Conservation (phyloP, 2,329 filamentous ascomycete species). For the Fusarium buxicola region DNA sequence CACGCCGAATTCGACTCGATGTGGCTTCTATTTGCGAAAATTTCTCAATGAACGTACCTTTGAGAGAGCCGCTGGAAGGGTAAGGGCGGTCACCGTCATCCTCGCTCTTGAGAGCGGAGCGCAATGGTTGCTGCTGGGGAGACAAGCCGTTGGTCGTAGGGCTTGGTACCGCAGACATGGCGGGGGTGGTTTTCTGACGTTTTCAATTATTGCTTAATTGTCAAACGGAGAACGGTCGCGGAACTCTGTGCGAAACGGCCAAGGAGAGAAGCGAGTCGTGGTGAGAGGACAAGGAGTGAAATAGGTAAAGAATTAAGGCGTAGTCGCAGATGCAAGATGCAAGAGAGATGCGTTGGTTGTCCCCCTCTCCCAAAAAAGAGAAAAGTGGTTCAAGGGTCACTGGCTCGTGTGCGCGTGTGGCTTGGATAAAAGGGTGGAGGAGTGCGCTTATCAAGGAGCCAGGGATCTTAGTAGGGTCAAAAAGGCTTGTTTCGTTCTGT, state of each 20-base stretch:
- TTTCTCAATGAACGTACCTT: slow-evolving; percentile 54
- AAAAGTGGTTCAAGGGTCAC: slow-evolving; percentile 37
- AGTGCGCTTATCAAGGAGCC: slow-evolving; percentile 39
- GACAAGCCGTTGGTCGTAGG: slow-evolving; percentile 38
- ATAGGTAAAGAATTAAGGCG: slow-evolving; percentile 35
- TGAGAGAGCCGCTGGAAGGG: slow-evolving; percentile 53
- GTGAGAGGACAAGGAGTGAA: slow-evolving; percentile 26
- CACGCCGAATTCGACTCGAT: not conserved
- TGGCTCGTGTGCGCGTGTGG: slow-evolving; percentile 23
- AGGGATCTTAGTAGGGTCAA: slow-evolving; percentile 33
- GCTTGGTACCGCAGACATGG: slow-evolving; percentile 46
- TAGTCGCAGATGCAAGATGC: slow-evolving; percentile 42
- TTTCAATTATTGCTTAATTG: not conserved
- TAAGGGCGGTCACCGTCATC: slow-evolving; percentile 54
- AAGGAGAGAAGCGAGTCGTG: slow-evolving; percentile 16
- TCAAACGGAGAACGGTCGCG: not conserved
- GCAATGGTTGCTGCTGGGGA: slow-evolving; percentile 49
- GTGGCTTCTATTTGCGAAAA: not conserved
- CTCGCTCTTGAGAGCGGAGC: slow-evolving; percentile 59
- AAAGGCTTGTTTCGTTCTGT: slow-evolving; percentile 35
- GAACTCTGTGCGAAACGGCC: not conserved
- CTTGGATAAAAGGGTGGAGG: slow-evolving; percentile 21
- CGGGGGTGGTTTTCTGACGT: slow-evolving; percentile 14
- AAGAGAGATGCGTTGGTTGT: slow-evolving; percentile 31
- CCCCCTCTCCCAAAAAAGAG: slow-evolving; percentile 33